Evolutionary conservation across 2,329 filamentous ascomycete genomes (phyloP).

Genomic region (Phaeosphaeriaceae sp.): DNA sequence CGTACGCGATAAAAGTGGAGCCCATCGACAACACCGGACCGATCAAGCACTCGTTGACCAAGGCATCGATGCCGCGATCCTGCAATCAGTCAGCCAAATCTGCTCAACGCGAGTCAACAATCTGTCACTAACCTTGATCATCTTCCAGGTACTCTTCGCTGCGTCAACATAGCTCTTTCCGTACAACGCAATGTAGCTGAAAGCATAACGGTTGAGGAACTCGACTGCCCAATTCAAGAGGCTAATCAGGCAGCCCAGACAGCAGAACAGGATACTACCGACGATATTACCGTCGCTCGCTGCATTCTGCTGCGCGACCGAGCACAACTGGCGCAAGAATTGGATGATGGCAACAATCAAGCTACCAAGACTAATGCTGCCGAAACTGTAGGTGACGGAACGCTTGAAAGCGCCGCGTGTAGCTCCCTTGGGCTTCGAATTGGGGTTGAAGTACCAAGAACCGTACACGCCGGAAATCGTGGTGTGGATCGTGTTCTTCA

Average conservation of each 20-base stretch:
- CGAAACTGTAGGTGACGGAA: conserved; percentile 88
- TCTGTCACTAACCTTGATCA: conserved; percentile 45
- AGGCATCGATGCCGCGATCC: conserved; percentile 86
- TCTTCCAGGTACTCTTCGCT: conserved; percentile 84
- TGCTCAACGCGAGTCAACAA: neutral
- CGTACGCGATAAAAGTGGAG: conserved; percentile 81
- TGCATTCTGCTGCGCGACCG: conserved; percentile 73
- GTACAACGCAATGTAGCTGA: conserved; percentile 91
- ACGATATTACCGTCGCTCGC: conserved; percentile 73
- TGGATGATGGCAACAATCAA: conserved; percentile 88
- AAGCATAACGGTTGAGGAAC: conserved; percentile 91
- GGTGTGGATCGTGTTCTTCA: conserved; percentile 92
- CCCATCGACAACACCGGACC: conserved; percentile 72
- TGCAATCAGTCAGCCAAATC: conserved; percentile 70
- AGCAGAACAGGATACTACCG: conserved; percentile 71
- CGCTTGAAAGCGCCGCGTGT: conserved; percentile 85
- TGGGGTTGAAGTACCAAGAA: conserved; percentile 85
- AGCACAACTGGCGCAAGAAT: conserved; percentile 80
- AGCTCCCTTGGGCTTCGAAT: conserved; percentile 74
- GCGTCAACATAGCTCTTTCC: conserved; percentile 86
- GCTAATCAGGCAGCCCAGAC: conserved; percentile 77
- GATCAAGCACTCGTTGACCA: conserved; percentile 85
- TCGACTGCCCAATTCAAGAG: conserved; percentile 85
- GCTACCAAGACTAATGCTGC: conserved; percentile 86
- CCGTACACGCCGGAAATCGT: conserved; percentile 89